A percentile compares a stretch with the other conserved stretches of the same genome.
Conservation (phyloP, 768 basidiomycete genomes). For the Tulasnella calospora region DNA sequence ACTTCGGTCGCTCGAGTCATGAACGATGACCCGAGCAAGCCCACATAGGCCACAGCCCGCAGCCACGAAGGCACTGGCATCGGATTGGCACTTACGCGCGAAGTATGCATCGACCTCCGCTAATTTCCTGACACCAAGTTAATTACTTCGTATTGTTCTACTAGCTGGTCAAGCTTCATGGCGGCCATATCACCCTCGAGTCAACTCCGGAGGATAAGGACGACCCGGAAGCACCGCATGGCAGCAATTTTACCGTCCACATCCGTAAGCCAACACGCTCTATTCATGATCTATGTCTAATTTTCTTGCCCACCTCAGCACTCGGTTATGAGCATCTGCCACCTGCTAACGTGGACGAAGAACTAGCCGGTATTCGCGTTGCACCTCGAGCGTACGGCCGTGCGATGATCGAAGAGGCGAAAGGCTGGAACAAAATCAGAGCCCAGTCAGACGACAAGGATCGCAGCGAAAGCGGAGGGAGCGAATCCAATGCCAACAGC, state of each 20-base stretch:
- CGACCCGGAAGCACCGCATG: conserved; percentile 34
- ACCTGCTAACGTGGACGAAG: conserved; percentile 33
- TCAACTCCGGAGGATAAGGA: conserved; percentile 35
- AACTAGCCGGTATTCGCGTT: conserved; percentile 5
- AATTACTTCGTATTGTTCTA: background rate
- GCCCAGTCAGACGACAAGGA: conserved; percentile 2
- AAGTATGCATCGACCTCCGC: background rate
- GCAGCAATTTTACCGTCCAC: conserved; percentile 37
- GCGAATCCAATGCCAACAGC: conserved; percentile 31
- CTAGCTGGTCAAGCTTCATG: conserved; percentile 38
- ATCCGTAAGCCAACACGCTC: conserved; percentile 30
- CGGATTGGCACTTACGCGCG: conserved; percentile 39
- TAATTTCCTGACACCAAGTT: background rate
- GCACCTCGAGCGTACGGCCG: conserved; percentile 33
- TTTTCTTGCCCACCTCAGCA: conserved; percentile 13
- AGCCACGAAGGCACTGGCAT: conserved; percentile 40
- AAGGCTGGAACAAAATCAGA: conserved; percentile 35
- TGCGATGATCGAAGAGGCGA: conserved; percentile 40
- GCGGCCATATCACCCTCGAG: conserved; percentile 36
- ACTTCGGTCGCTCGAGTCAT: background rate
- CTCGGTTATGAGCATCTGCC: conserved; percentile 39
- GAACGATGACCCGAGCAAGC: background rate
- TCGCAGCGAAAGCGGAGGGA: conserved; percentile 18
- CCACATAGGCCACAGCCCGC: conserved; percentile 33
- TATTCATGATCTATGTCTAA: background rate